Evolutionary conservation across 371 early-diverging fungal genomes (phyloP).

Genomic region (Rhizomucor pusillus): DNA sequence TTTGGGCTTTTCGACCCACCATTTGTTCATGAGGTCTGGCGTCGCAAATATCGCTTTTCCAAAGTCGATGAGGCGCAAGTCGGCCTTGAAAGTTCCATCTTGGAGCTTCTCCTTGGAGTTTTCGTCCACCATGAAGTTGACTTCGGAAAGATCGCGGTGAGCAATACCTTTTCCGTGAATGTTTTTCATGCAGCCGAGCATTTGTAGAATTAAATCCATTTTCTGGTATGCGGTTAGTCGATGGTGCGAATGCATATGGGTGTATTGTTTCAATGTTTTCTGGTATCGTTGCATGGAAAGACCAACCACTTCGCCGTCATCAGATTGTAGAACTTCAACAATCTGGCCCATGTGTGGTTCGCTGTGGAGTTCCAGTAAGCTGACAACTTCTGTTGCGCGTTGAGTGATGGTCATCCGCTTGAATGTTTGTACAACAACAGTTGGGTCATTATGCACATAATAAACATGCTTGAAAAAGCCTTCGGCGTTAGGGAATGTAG

Average conservation of each 20-base stretch:
- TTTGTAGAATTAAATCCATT: constrained; percentile 52
- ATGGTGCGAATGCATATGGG: constrained; percentile 50
- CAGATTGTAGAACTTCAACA: constrained; percentile 35
- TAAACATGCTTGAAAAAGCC: constrained; percentile 48
- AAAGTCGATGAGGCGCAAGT: constrained; percentile 60
- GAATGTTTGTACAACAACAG: constrained; percentile 44
- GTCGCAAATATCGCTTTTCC: constrained; percentile 55
- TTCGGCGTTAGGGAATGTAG: constrained; percentile 35
- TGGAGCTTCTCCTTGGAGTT: constrained; percentile 23
- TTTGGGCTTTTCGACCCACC: constrained; percentile 47
- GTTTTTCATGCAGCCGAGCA: constrained; percentile 49
- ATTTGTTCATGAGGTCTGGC: constrained; percentile 37
- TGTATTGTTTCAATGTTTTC: constrained; percentile 60
- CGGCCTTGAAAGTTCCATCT: constrained; percentile 47
- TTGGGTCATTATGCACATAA: constrained; percentile 22
- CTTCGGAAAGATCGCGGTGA: constrained; percentile 63
- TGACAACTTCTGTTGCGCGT: constrained; percentile 39
- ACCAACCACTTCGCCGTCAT: constrained; percentile 39
- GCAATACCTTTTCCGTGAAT: constrained; percentile 59
- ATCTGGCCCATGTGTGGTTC: constrained; percentile 39
- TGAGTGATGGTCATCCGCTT: constrained; percentile 43
- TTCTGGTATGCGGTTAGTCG: constrained; percentile 57
- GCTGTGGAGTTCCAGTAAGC: constrained; percentile 26
- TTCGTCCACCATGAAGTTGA: constrained; percentile 67
- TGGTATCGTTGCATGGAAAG: constrained; percentile 49